phyloP scores from a whole-genome alignment of 2,329 filamentous ascomycete genomes.

The Camptophora hylomeconis region DNA sequence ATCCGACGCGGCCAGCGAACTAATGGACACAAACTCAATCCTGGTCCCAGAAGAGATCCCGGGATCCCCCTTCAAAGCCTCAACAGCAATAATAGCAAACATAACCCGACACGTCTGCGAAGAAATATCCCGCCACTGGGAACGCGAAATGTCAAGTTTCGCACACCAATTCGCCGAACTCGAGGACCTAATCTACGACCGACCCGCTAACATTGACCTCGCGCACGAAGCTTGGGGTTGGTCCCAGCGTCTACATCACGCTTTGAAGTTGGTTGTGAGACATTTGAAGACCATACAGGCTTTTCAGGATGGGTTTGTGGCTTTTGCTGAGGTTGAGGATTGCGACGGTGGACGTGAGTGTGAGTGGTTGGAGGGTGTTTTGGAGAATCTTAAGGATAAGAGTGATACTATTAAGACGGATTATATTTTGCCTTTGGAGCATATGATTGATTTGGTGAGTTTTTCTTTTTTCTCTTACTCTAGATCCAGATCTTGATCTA shows the following conservation, averaged over 20 bases:
- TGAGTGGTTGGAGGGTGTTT: slow-evolving; percentile 28
- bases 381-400: slow-evolving; percentile 33
- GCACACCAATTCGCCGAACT: slow-evolving; percentile 18
- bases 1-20: slow-evolving; percentile 4
- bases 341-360: too few species aligned
- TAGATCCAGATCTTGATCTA: too few species aligned
- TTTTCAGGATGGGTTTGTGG: slow-evolving; percentile 30
- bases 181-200: slow-evolving; percentile 40
- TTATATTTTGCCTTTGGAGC: slow-evolving; percentile 36
- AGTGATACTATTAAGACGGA: slow-evolving; percentile 36
- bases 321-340: slow-evolving; percentile 30
- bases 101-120: slow-evolving; percentile 6
- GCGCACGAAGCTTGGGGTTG: slow-evolving; percentile 41
- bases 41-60: slow-evolving; percentile 4
- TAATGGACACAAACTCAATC: slow-evolving; percentile 2
- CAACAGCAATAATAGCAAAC: slow-evolving; percentile 1
- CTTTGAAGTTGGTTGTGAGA: slow-evolving; percentile 38
- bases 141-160: slow-evolving; percentile 5
- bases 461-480: too few species aligned
- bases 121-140: slow-evolving; percentile 6
- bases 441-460: slow-evolving; percentile 23
- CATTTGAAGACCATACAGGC: slow-evolving; percentile 29
- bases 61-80: not conserved
- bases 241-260: slow-evolving; percentile 37
- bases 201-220: slow-evolving; percentile 39